Base-by-base conservation (phyloP, 2,329 filamentous ascomycete genomes). In the Trichoderma guizhouense region DNA sequence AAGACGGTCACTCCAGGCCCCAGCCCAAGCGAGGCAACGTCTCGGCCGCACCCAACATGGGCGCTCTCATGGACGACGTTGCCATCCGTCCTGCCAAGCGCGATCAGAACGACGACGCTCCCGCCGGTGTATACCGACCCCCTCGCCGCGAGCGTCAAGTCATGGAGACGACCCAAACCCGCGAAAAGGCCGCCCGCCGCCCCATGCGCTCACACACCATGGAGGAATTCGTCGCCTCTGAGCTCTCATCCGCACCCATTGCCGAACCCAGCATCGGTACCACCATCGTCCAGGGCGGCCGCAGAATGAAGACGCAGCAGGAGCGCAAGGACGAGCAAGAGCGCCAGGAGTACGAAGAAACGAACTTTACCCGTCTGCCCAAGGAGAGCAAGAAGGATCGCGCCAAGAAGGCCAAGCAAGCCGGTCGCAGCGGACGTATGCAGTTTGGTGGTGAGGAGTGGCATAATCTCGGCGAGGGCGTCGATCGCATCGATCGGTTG, bases 211-310 rank as follows among this genome's bases (percentile, higher is more conserved):
- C 95, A 0, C 90, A 91, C 61, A 94, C 94, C 1, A 90, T 99
- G 79, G 95, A 98, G 79, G 95, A 98, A 78, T 99, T 97, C 78
- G 90, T 99, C 74, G 90, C 88, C 64, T 90, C 92, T 21, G 96
- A 99, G 81, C 86, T 98, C 72, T 95, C 94, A 0, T 83, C 87
- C 7, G 93, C 93, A 2, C 96, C 96, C 1, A 82, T 93, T 72
- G 93, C 94, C 1, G 89, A 97, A 80, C 94, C 95, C 69, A 97
- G 92, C 76, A 97, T 99, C 77, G 97, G 96, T 73, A 96, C 93
- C 71, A 97, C 93, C 21, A 97, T 98, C 76, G 86, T 91, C 5
- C 86, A 90, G 63, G 91, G 92, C 64, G 96, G 96, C 39, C 89
- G 95, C 74, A 90, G 90, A 79, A 89, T 90, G 78, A 96, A 95